phyloP scores from a whole-genome alignment of 768 basidiomycete genomes.

The Suillus decipiens region DNA sequence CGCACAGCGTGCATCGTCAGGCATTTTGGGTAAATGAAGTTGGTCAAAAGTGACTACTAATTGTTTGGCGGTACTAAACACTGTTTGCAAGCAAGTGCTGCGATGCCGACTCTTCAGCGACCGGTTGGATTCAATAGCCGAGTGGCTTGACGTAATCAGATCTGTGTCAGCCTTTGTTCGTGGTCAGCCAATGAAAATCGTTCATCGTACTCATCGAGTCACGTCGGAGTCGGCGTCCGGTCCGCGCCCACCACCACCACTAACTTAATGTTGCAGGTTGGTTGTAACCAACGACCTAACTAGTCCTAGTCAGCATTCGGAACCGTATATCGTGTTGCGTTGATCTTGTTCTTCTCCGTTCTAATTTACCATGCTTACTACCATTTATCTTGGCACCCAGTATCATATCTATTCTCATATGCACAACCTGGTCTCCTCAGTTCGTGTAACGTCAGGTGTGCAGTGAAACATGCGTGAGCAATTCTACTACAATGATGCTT shows the following conservation, averaged over 20 bases:
- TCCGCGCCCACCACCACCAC: too few species aligned
- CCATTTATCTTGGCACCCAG: background rate
- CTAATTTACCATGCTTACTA: background rate
- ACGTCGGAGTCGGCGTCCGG: too few species aligned
- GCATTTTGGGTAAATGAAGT: conserved; percentile 50
- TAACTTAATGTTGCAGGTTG: too few species aligned
- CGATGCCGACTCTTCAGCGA: conserved; percentile 3
- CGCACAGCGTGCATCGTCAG: conserved; percentile 57
- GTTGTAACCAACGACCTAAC: background rate
- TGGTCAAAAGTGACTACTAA: conserved; percentile 22
- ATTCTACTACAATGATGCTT: background rate
- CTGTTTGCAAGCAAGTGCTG: background rate
- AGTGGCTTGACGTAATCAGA: conserved; percentile 23
- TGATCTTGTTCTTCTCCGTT: background rate
- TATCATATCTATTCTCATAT: background rate
- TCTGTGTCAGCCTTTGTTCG: background rate
- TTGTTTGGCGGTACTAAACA: background rate
- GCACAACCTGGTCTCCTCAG: background rate
- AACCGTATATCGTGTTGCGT: background rate
- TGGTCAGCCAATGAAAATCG: too few species aligned
- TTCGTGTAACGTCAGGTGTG: background rate
- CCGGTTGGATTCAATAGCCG: conserved; percentile 2
- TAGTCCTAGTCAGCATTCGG: background rate
- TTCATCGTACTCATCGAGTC: too few species aligned
- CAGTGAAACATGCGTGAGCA: background rate